Percentiles rank a stretch among this genome's conserved stretches.
Evolutionary conservation across 106 monocot genomes (phyloP).

Genomic region (Dendrobium catenatum): DNA sequence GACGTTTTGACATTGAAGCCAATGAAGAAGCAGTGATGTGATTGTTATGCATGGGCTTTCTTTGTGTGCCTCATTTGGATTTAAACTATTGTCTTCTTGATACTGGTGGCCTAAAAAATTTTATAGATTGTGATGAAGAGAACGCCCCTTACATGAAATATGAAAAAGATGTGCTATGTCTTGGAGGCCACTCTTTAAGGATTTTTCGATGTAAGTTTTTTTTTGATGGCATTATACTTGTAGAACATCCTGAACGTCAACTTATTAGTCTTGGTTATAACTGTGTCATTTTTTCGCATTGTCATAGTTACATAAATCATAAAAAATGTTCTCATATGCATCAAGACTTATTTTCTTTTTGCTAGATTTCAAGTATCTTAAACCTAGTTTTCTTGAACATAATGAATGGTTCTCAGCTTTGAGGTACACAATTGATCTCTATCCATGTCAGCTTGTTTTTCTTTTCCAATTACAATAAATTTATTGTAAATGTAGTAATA

Average conservation of each 20-base stretch:
- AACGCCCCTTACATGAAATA: conserved; percentile 59
- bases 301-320: neutral
- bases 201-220: conserved; percentile 63
- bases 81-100: too few relatives aligned
- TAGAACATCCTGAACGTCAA: neutral
- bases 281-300: neutral
- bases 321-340: too few relatives aligned
- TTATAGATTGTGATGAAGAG: conserved; percentile 26
- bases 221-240: neutral
- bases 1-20: conserved; percentile 24
- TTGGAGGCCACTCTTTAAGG: conserved; percentile 63
- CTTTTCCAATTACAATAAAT: neutral
- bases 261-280: too few relatives aligned
- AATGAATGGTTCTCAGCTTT: neutral
- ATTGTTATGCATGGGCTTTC: neutral
- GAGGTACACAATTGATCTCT: neutral
- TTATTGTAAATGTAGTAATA: neutral
- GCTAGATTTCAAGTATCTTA: neutral
- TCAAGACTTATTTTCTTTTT: neutral
- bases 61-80: neutral
- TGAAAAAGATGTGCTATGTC: conserved; percentile 67
- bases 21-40: neutral
- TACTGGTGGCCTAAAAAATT: too few relatives aligned
- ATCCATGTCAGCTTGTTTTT: neutral
- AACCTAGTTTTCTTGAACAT: neutral